Evolutionary conservation across 257 asterid genomes (phyloP), one percentile per base, ranked within the genome.

Genomic region (Datura wrightii): DNA sequence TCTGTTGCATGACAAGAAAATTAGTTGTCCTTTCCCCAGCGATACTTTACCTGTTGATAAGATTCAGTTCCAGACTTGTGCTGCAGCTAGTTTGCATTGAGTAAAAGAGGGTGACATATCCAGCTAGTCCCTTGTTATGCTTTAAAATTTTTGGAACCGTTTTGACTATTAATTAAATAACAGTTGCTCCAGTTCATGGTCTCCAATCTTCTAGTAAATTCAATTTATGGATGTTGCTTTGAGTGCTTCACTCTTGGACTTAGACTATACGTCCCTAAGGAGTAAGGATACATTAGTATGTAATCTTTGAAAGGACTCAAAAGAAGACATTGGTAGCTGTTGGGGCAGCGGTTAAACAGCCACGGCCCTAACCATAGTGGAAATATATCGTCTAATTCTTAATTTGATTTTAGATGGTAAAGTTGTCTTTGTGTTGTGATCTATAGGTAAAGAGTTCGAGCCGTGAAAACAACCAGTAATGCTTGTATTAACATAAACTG

Each of bases 21-120:
- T 53, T 56, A 87, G 74, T 4, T 94, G 97, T 71, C 42, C 31
- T 83, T 94, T 79, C 50, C 98, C 98, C 2, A 18, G 53, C 1
- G 97, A 91, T 85, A 85, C 6, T 8, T 79, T 94, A 88, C 81
- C 92, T 41, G 91, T 93, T 76, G 98, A 94, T 81, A 18, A 5
- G 14, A 89, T 93, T 65, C 79, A 48, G 88, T 48, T 94, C 87
- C 86, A 87, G 84, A 87, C 84, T 10, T 94, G 98, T 79, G 79
- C 82, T 42, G 76, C 62, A 76, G 46, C 24, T 76, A 50, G 44
- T 50, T 3, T 24, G 44, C 19, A 8, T 76, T 31, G 56, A 50
- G 62, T 76, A 76, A 13, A 76, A 76, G 82, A 76, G 24, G 50
- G 31, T 19, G 60, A 76, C 10, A 14, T 31, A 3, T 52, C n/a